Evolutionary conservation across 768 basidiomycete genomes (phyloP), one percentile per base, ranked within the genome.

Genomic region (Tulasnella sp.): DNA sequence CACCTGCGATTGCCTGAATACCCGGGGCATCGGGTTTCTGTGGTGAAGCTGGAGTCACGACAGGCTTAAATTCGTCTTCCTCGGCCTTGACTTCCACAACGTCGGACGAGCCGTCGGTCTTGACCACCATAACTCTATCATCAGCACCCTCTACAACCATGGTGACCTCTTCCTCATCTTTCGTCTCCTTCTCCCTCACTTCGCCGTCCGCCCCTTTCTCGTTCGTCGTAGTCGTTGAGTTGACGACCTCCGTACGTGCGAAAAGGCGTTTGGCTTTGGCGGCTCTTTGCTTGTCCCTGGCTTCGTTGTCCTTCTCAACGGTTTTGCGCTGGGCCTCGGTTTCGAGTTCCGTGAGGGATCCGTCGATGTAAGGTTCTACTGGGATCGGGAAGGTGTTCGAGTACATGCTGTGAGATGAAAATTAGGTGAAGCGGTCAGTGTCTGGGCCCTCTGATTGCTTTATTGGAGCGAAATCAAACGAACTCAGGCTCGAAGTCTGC

Each of bases 401-500:
- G 48, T 57, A 76, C 32, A 35, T 35, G 35, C 35, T 35, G 35
- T 35, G 35, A 35, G 2, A 35, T 5, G 35, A 35, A 35, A 35
- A 2, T 35, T 35, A 35, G 35, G 35, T 5, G 35, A 35, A 35
- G 35, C 5, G 35, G 35, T 35, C 35, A 35, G 35, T 35, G 35
- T 35, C 35, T 35, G 35, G 35, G 35, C 35, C 5, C 35, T 35
- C 5, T 35, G 35, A 35, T 35, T 35, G 35, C 35, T 35, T 35
- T 35, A 35, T 35, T 35, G 35, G 35, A 35, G 5, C 35, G 35
- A 35, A 35, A 35, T 35, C 35, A 35, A 5, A n/a, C 51, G 23
- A 9, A 76, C 75, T 13, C 7, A 20, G 75, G 48, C 55, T 76
- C 40, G 35, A 76, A 76, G 75, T 76, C 75, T 76, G 26, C 13